Base-by-base conservation (phyloP, 306 rosid genomes). In the Dicorynia guianensis region DNA sequence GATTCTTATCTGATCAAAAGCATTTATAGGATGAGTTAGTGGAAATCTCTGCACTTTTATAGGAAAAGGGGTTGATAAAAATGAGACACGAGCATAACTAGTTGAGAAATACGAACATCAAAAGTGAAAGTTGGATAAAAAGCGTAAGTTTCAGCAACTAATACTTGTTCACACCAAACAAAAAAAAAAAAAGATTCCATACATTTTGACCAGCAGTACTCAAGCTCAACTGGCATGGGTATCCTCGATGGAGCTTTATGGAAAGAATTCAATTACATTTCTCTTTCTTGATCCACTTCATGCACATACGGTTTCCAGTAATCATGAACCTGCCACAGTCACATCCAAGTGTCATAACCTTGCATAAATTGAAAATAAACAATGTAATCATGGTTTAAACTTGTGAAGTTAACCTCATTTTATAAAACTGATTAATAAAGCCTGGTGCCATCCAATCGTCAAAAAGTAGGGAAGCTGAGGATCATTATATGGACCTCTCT, bases 371-470 rank as follows among this genome's bases (percentile, higher is more conserved):
- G 72, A 56, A 84, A 68, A 79, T 0, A 39, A 50, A 34, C 46
- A 71, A 15, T 55, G 79, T 6, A 70, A 69, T 25, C 30, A 25
- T 25, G 34, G 35, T 76, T 77, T 62, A 72, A 74, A 79, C 63
- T 47, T 44, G 34, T 63, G 40, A 35, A 43, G 25, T 42, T 76
- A 67, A 62, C 64, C 96, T 83, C 80, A 92, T 97, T 82, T 95
- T 96, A 72, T 87, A 87, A 76, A 95, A 95, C 69, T 95, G 97
- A 81, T 92, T 95, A 43, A 92, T 90, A 86, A 95, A 95, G 75
- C 98, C 98, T 1, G 98, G 97, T 1, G 97, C 96, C 98, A 92
- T 95, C 98, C 98, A 95, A 62, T 84, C 98, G 80, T 95, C 98
- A 40, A 95, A 58, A 95, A 90, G 82, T 92, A 92, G 44, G 97